phyloP scores from a whole-genome alignment of 345 rosid species.

The Trapa incisa region DNA sequence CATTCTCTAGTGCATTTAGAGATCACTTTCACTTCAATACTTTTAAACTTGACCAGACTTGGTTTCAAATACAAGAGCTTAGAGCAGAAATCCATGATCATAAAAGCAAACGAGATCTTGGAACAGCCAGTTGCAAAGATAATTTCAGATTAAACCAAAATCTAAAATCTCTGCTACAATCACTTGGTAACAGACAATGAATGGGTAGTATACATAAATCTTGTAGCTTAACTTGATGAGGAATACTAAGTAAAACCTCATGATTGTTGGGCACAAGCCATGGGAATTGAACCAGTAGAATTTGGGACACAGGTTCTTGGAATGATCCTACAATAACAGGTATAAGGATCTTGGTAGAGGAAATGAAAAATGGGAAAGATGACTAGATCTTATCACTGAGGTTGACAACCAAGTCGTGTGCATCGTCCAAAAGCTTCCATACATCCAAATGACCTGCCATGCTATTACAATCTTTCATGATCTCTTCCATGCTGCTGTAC shows the following conservation, averaged over 20 bases:
- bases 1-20: too few species aligned
- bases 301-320: background rate
- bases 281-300: background rate
- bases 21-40: background rate
- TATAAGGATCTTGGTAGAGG: background rate
- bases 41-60: background rate
- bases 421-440: conserved; percentile 97
- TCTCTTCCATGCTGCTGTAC: conserved; percentile 92
- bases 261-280: background rate
- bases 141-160: background rate
- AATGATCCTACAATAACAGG: background rate
- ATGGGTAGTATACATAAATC: conserved; percentile 14
- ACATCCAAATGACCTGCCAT: conserved; percentile 86
- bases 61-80: background rate
- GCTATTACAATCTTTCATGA: conserved; percentile 83
- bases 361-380: background rate
- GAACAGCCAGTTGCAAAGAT: background rate
- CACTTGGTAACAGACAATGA: conserved; percentile 2
- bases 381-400: conserved; percentile 65
- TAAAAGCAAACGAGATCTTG: background rate
- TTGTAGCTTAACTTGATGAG: conserved; percentile 1
- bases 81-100: background rate
- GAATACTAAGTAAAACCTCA: background rate
- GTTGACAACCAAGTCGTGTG: conserved; percentile 75
- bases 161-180: conserved; percentile 9